Evolutionary conservation across 1,284 basidiomycete species (phyloP), one percentile per base, ranked within the genome.

Genomic region (Ceratobasidium sp.): DNA sequence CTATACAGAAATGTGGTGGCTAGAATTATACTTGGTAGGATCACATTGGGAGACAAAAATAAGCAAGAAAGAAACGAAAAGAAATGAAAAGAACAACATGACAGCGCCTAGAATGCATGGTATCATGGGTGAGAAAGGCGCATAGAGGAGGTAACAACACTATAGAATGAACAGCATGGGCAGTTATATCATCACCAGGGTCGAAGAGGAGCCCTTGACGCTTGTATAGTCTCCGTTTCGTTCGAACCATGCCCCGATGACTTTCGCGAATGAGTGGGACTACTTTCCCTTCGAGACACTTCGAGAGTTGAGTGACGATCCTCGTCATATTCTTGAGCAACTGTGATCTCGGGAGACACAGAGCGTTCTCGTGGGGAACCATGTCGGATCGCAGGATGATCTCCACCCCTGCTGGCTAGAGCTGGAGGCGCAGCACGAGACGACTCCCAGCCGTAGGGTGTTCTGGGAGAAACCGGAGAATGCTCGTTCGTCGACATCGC

Each of bases 381-480:
- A n/a, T 50, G 45, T 26, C 18, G 67, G 9, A 60, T 45, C 14
- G n/a, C 12, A 3, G 58, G 28, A 30, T 60, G 36, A 23, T 43
- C 41, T 3, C 18, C 8, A n/a, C 58, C n/a, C 41, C 53, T 48
- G 8, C 67, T 43, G 4, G 55, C n/a, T 4, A 39, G 43, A 4
- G 67, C 43, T 6, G 53, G 67, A 21, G 50, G 50, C 9, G 53
- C 26, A n/a, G 23, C 21, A 28, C 67, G 67, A 30, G 58, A 58
- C 23, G 64, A 70, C 41, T 70, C 67, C 67, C 67, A 70, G 30
- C 67, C 67, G 32, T 70, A 70, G 18, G 67, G 67, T 21, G 67
- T 70, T 23, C 67, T 53, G 28, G 67, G 67, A 4, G 67, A 70
- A 14, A 70, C 43, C 1, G 67, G 67, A 21, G 67, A 70, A 26